A percentile compares a stretch with the other conserved stretches of the same genome.
These are phyloP conservation scores for Protomyces lactucae-debilis DNA, from an alignment of 1,139 yeast species.

Conservation along the genomic window DNA sequence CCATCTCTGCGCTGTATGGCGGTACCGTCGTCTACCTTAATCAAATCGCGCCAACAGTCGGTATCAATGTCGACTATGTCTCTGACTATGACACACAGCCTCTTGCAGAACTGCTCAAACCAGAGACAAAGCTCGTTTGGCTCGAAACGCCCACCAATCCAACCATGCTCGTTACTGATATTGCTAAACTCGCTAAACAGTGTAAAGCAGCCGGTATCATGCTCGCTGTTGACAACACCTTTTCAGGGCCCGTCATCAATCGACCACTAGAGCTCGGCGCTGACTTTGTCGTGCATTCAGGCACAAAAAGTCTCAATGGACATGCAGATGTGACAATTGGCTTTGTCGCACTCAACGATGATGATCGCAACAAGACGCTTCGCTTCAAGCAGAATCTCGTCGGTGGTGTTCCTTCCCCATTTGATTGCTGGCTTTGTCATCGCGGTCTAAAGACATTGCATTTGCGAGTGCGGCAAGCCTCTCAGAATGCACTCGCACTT, in stretches of 20 bases:
- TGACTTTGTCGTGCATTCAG: constrained; percentile 81
- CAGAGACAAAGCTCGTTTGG: constrained; percentile 59
- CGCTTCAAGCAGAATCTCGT: constrained; percentile 80
- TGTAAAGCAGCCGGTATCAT: constrained; percentile 45
- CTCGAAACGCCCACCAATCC: constrained; percentile 87
- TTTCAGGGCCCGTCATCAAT: constrained; percentile 85
- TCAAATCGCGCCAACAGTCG: constrained; percentile 76
- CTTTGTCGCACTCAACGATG: constrained; percentile 65
- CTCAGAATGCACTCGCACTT: constrained; percentile 60
- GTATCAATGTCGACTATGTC: constrained; percentile 59
- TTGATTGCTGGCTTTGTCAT: constrained; percentile 90
- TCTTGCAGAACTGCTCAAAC: constrained; percentile 42
- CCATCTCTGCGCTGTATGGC: constrained; percentile 77
- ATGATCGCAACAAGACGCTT: constrained; percentile 56
- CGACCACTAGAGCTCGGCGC: constrained; percentile 81
- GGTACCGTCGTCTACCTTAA: constrained; percentile 91
- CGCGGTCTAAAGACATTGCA: constrained; percentile 86
- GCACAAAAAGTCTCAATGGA: constrained; percentile 86
- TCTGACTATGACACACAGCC: constrained; percentile 42
- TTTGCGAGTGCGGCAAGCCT: constrained; percentile 68
- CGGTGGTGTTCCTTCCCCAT: constrained; percentile 85
- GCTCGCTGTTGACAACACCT: constrained; percentile 86
- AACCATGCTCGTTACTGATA: constrained; percentile 71
- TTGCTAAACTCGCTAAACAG: constrained; percentile 44
- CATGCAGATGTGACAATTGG: constrained; percentile 91